Conservation (phyloP, 495 filamentous ascomycete species). For the Penicilliopsis zonata region DNA sequence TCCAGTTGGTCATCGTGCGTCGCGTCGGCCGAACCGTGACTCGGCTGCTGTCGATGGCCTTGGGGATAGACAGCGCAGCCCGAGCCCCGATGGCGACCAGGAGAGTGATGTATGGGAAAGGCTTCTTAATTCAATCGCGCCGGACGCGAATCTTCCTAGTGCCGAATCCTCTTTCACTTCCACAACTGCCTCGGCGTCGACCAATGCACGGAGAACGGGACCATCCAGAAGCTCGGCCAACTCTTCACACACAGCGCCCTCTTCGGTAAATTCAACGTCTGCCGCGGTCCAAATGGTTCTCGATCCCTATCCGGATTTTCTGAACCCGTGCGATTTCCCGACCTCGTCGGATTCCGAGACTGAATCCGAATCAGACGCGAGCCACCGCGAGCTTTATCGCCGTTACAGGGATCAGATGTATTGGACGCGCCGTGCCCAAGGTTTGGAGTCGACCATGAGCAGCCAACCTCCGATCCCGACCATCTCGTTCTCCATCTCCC, state of each 20-base stretch:
- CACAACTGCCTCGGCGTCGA: constrained; percentile 35
- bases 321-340: constrained; percentile 31
- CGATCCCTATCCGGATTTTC: constrained; percentile 28
- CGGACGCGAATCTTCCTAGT: constrained; percentile 70
- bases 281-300: constrained; percentile 17
- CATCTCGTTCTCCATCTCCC: constrained; percentile 22
- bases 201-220: constrained; percentile 11
- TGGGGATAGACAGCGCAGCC: constrained; percentile 71
- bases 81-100: constrained; percentile 57
- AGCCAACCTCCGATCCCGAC: constrained; percentile 27
- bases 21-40: constrained; percentile 10
- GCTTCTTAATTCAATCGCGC: constrained; percentile 64
- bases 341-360: constrained; percentile 25
- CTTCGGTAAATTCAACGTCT: constrained; percentile 9
- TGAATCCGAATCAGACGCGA: constrained; percentile 17
- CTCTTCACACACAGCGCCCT: constrained; percentile 17
- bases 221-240: constrained; percentile 25
- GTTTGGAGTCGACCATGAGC: constrained; percentile 23
- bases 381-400: constrained; percentile 9
- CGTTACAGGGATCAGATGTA: constrained; percentile 11
- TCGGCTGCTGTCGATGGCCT: constrained; percentile 49
- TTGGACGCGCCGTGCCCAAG: constrained; percentile 14
- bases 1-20: constrained; percentile 14
- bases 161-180: constrained; percentile 71
- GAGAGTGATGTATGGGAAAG: constrained; percentile 60